Percentiles rank a stretch among this genome's conserved stretches.
These are phyloP conservation scores for Gelatoporia subvermispora DNA, from an alignment of 768 basidiomycete species.

Conservation along the genomic window DNA sequence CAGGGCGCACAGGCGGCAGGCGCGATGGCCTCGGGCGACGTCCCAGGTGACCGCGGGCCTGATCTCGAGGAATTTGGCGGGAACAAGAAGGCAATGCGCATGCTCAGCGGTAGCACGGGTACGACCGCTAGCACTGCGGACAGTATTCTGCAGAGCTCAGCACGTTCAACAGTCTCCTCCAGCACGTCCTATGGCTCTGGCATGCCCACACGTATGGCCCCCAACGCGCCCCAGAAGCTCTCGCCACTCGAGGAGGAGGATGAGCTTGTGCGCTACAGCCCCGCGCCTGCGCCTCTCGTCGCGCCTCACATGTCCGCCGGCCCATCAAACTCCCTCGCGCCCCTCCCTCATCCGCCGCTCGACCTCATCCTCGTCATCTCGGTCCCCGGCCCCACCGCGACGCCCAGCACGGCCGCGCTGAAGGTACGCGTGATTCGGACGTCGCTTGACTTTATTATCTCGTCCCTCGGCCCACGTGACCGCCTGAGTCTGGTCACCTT, in stretches of 20 bases:
- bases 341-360: conserved; percentile 80
- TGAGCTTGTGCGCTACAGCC: conserved; percentile 54
- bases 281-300: conserved; percentile 45
- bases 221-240: conserved; percentile 41
- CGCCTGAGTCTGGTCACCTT: conserved; percentile 90
- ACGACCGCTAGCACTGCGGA: conserved; percentile 49
- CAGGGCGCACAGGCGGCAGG: conserved; percentile 36
- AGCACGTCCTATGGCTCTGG: conserved; percentile 64
- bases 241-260: conserved; percentile 71
- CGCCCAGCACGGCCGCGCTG: conserved; percentile 75
- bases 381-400: conserved; percentile 67
- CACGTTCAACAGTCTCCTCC: conserved; percentile 69
- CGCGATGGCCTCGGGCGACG: conserved; percentile 6
- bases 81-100: conserved; percentile 69
- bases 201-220: conserved; percentile 7
- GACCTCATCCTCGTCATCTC: conserved; percentile 93
- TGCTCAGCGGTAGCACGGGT: conserved; percentile 74
- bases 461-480: conserved; percentile 71
- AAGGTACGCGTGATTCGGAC: conserved; percentile 87
- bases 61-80: conserved; percentile 70
- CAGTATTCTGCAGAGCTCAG: conserved; percentile 58
- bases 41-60: conserved; percentile 30
- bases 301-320: conserved; percentile 70
- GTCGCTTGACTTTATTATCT: conserved; percentile 82
- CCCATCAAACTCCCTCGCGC: conserved; percentile 74